Conservation (phyloP, 306 rosid species). For the Delonix regia region DNA sequence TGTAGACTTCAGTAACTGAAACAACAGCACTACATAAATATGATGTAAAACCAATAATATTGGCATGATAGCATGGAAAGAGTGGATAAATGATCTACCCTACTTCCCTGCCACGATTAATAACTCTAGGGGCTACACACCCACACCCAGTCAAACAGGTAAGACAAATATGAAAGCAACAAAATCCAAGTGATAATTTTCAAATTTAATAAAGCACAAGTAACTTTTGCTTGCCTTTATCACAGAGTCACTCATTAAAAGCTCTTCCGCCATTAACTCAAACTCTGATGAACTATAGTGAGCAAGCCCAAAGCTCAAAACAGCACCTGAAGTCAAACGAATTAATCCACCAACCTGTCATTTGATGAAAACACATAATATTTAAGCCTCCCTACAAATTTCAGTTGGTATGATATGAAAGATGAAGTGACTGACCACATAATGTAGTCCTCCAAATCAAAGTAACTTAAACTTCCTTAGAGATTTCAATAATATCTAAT, state of each 20-base stretch:
- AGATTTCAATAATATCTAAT: background rate
- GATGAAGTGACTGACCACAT: background rate
- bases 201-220: background rate
- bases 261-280: conserved; percentile 98
- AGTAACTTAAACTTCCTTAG: background rate
- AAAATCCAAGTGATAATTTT: conserved; percentile 22
- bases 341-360: conserved; percentile 86
- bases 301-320: conserved; percentile 89
- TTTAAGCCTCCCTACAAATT: background rate
- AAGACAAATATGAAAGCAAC: background rate
- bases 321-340: conserved; percentile 69
- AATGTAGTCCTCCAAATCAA: conserved; percentile 2
- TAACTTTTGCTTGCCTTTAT: conserved; percentile 67
- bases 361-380: conserved; percentile 13
- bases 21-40: background rate
- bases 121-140: background rate
- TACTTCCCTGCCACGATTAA: background rate
- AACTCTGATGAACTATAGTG: conserved; percentile 87
- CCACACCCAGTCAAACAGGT: background rate
- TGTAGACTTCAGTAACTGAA: background rate
- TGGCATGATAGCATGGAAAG: background rate
- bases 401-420: background rate
- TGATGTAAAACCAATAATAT: background rate
- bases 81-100: background rate
- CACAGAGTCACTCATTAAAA: conserved; percentile 88